Evolutionary conservation across 1,284 basidiomycete species (phyloP).

Genomic region (Testicularia cyperi): DNA sequence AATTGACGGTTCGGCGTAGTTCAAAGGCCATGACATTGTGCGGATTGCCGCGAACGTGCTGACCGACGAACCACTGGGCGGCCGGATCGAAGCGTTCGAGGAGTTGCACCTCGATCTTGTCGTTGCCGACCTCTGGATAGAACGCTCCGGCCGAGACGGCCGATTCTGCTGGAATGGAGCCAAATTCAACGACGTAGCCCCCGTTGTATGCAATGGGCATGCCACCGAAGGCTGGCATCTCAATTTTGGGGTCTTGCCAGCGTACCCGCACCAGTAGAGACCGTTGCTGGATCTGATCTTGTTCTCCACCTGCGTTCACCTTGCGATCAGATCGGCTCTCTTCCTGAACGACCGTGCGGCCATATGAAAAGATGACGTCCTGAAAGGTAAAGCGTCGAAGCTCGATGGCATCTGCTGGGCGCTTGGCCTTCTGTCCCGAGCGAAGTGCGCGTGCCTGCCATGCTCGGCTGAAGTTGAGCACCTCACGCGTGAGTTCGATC

Average conservation of each 20-base stretch:
- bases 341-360: conserved; percentile 2
- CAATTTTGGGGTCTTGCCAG: conserved; percentile 34
- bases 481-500: conserved; percentile 84
- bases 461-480: conserved; percentile 39
- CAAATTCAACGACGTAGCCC: conserved; percentile 36
- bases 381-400: conserved; percentile 5
- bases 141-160: conserved; percentile 1
- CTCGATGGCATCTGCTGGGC: conserved; percentile 17
- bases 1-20: conserved; percentile 28
- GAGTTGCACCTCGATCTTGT: conserved; percentile 67
- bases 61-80: conserved; percentile 68
- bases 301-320: conserved; percentile 6
- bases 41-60: conserved; percentile 63
- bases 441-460: conserved; percentile 33
- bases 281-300: too few relatives aligned
- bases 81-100: conserved; percentile 76
- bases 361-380: conserved; percentile 65
- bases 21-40: conserved; percentile 29
- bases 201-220: conserved; percentile 14
- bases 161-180: conserved; percentile 9
- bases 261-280: conserved; percentile 24
- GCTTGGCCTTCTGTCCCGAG: conserved; percentile 18
- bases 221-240: conserved; percentile 8
- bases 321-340: not conserved
- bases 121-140: conserved; percentile 5